Percentiles rank a stretch among this genome's conserved stretches.
Conservation (phyloP, 2,329 filamentous ascomycete genomes). For the Rutstroemia sp. region DNA sequence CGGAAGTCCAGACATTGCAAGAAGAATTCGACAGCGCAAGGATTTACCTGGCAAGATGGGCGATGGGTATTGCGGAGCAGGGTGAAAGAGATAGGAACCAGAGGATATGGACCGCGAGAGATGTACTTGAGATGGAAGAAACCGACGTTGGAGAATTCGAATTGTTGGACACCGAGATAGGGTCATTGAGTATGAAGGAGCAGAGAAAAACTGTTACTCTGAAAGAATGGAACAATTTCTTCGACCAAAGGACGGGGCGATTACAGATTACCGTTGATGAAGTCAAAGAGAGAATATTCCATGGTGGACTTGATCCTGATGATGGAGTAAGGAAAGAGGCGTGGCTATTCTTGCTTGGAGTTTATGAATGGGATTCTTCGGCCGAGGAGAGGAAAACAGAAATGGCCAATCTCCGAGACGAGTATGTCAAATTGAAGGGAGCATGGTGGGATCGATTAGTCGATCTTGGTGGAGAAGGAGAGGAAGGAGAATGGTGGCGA, state of each 20-base stretch:
- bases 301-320: slow-evolving; percentile 80
- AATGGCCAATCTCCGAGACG: slow-evolving; percentile 78
- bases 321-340: slow-evolving; percentile 94
- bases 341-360: slow-evolving; percentile 87
- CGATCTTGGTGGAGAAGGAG: slow-evolving; percentile 69
- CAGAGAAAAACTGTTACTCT: slow-evolving; percentile 69
- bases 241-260: slow-evolving; percentile 67
- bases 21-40: slow-evolving; percentile 97
- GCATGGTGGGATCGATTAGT: slow-evolving; percentile 94
- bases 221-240: slow-evolving; percentile 87
- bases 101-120: slow-evolving; percentile 86
- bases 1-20: slow-evolving; percentile 89
- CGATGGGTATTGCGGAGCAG: slow-evolving; percentile 97
- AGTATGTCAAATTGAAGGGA: slow-evolving; percentile 89
- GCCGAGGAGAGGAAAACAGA: slow-evolving; percentile 76
- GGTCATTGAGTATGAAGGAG: slow-evolving; percentile 66
- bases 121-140: slow-evolving; percentile 89
- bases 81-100: slow-evolving; percentile 81
- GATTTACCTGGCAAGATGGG: slow-evolving; percentile 91
- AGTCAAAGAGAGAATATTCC: slow-evolving; percentile 95
- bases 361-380: slow-evolving; percentile 90
- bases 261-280: slow-evolving; percentile 79
- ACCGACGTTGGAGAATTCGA: slow-evolving; percentile 96
- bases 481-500: slow-evolving; percentile 91
- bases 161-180: slow-evolving; percentile 72